Conservation (phyloP, 2,329 filamentous ascomycete species). For the Lachnellula willkommii region DNA sequence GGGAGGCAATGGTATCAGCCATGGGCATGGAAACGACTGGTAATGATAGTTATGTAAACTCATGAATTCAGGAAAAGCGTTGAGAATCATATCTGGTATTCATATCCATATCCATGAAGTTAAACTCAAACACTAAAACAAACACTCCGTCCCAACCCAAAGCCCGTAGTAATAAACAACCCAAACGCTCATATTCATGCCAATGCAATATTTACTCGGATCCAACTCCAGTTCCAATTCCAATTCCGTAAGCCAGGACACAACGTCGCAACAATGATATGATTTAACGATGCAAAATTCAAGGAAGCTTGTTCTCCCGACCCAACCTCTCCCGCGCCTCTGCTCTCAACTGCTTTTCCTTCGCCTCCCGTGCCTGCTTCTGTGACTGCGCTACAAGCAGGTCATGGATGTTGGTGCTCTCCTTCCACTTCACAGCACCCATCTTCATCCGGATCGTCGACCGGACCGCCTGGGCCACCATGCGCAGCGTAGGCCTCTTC, state of each 20-base stretch:
- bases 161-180: not conserved
- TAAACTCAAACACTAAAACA: not conserved
- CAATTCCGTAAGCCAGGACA: not conserved
- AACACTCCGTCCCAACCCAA: not conserved
- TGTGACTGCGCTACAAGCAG: conserved; percentile 25
- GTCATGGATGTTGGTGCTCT: conserved; percentile 41
- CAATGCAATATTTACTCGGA: not conserved
- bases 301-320: not conserved
- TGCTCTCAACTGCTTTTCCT: not conserved
- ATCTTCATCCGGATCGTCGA: conserved; percentile 47
- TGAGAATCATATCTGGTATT: not conserved
- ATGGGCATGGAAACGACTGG: not conserved
- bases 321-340: not conserved
- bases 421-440: conserved; percentile 44
- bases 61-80: not conserved
- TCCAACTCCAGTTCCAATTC: not conserved
- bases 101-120: not conserved
- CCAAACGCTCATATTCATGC: not conserved
- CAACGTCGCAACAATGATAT: not conserved
- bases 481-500: conserved; percentile 35
- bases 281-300: not conserved
- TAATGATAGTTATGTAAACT: not conserved
- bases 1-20: not conserved
- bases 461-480: conserved; percentile 44
- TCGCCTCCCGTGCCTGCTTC: conserved; percentile 19